These are phyloP conservation scores for Aspergillus funiculosus DNA, from an alignment of 495 filamentous ascomycete genomes.

Conservation along the genomic window DNA sequence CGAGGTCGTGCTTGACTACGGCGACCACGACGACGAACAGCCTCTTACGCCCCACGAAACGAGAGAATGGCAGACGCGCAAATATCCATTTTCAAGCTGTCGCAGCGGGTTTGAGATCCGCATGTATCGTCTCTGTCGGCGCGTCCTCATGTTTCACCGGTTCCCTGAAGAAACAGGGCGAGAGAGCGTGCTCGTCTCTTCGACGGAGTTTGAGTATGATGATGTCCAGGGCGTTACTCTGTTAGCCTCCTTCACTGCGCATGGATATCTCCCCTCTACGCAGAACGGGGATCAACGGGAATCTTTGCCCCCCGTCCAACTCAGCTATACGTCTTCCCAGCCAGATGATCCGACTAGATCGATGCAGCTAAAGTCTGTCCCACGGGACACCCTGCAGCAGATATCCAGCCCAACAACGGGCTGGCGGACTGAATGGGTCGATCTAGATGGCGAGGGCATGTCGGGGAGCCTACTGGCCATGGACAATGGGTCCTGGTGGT, in stretches of 20 bases:
- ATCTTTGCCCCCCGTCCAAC: too few relatives aligned
- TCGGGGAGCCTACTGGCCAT: not conserved
- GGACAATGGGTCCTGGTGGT: not conserved
- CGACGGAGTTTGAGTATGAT: not conserved
- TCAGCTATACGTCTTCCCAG: too few relatives aligned
- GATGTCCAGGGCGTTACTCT: too few relatives aligned
- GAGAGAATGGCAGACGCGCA: not conserved
- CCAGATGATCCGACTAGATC: too few relatives aligned
- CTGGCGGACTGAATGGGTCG: too few relatives aligned
- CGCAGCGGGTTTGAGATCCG: constrained; percentile 6
- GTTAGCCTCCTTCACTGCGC: too few relatives aligned
- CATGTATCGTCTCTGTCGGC: constrained; percentile 7
- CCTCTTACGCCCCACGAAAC: not conserved
- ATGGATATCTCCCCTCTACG: not conserved
- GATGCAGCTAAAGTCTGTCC: not conserved
- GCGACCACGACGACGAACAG: not conserved
- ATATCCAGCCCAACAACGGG: too few relatives aligned
- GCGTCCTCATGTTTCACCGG: constrained; percentile 9
- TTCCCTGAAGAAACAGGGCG: constrained; percentile 1
- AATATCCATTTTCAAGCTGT: not conserved
- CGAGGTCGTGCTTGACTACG: constrained; percentile 4
- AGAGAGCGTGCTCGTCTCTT: not conserved
- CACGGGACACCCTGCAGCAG: not conserved
- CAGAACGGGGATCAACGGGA: too few relatives aligned
- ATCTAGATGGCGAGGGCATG: constrained; percentile 6